phyloP scores from a whole-genome alignment of 1,284 basidiomycete species.

The Austroboletus niveus region DNA sequence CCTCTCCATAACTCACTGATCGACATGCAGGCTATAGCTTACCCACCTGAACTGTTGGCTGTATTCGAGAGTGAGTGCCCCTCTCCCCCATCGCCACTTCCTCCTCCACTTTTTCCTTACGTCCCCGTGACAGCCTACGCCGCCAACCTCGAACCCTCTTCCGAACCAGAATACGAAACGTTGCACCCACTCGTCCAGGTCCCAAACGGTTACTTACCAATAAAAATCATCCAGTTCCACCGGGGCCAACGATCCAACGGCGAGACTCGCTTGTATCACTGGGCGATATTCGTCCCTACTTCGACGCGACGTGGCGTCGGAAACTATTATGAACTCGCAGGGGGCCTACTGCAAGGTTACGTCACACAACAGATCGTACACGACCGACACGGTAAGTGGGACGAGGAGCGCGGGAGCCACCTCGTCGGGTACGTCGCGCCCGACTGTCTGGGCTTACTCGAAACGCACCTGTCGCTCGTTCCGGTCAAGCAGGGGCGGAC shows the following conservation, averaged over 20 bases:
- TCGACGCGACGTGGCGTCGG: slow-evolving; percentile 20
- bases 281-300: slow-evolving; percentile 26
- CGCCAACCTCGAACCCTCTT: neutral
- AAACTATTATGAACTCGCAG: slow-evolving; percentile 21
- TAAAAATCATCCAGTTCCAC: slow-evolving; percentile 15
- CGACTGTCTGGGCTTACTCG: slow-evolving; percentile 1
- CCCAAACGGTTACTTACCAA: slow-evolving; percentile 15
- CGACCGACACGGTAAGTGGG: slow-evolving; percentile 10
- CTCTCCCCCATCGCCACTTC: too few relatives aligned
- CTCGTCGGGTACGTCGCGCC: slow-evolving; percentile 9
- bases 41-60: slow-evolving; percentile 13
- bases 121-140: slow-evolving; percentile 4
- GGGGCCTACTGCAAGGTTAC: slow-evolving; percentile 14
- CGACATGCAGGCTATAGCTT: slow-evolving; percentile 7
- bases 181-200: slow-evolving; percentile 10
- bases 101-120: neutral
- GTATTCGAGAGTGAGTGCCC: slow-evolving; percentile 1
- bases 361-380: slow-evolving; percentile 8
- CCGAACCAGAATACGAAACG: slow-evolving; percentile 4
- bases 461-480: slow-evolving; percentile 9
- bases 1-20: neutral
- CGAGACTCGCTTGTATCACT: slow-evolving; percentile 12
- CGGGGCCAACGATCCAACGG: slow-evolving; percentile 6
- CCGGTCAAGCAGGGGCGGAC: slow-evolving; percentile 10
- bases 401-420: slow-evolving; percentile 12